Percentiles rank a stretch among this genome's conserved stretches.
phyloP scores from a whole-genome alignment of 345 rosid species.

The Arabidopsis thaliana region TAIR10.1 NC_003070.9:2633501-2634000 shows the following conservation, averaged over 20 bases:
- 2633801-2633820: constrained; percentile 71
- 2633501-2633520: constrained; percentile 61
- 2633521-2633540: constrained; percentile 66
- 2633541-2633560: constrained; percentile 79
- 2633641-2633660: constrained; percentile 63
- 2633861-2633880: constrained; percentile 64
- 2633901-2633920: constrained; percentile 41
- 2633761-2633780: constrained; percentile 59
- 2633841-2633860: constrained; percentile 59
- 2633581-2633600: constrained; percentile 71
- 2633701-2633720: constrained; percentile 61
- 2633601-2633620: constrained; percentile 76
- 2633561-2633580: constrained; percentile 73
- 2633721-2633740: constrained; percentile 77
- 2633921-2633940: not conserved
- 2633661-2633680: constrained; percentile 57
- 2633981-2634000: constrained; percentile 67
- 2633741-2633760: constrained; percentile 56
- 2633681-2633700: constrained; percentile 63
- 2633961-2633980: constrained; percentile 7
- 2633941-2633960: not conserved
- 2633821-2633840: constrained; percentile 67
- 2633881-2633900: constrained; percentile 70
- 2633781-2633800: constrained; percentile 86
- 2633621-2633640: constrained; percentile 72